These are phyloP conservation scores for Candida glucosophila DNA, from an alignment of 1,139 yeast species.

Conservation along the genomic window DNA sequence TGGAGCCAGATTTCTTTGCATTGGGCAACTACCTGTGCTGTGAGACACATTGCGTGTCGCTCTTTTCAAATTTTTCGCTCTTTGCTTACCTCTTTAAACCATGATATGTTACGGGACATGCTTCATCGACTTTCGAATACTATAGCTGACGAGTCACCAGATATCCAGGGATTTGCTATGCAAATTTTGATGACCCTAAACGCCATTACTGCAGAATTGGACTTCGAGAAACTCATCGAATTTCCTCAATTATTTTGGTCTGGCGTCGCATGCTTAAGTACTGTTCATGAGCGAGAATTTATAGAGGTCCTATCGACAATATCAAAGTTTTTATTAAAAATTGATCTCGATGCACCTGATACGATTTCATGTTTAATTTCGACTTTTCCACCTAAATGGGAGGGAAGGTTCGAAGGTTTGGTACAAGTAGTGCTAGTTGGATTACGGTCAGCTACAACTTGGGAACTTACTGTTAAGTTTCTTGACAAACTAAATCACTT, in stretches of 20 bases:
- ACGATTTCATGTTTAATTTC: slow-evolving; percentile 76
- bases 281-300: slow-evolving; percentile 89
- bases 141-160: slow-evolving; percentile 77
- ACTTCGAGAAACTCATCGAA: slow-evolving; percentile 67
- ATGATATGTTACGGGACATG: slow-evolving; percentile 88
- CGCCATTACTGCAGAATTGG: slow-evolving; percentile 81
- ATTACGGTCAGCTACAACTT: slow-evolving; percentile 68
- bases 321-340: slow-evolving; percentile 75
- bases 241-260: slow-evolving; percentile 97
- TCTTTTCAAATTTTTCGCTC: slow-evolving; percentile 91
- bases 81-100: slow-evolving; percentile 68
- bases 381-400: slow-evolving; percentile 94
- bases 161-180: slow-evolving; percentile 95
- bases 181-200: slow-evolving; percentile 93
- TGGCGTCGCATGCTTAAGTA: slow-evolving; percentile 82
- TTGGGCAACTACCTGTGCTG: slow-evolving; percentile 99
- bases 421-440: slow-evolving; percentile 78
- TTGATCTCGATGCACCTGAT: slow-evolving; percentile 79
- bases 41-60: slow-evolving; percentile 92
- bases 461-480: slow-evolving; percentile 68
- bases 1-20: slow-evolving; percentile 81
- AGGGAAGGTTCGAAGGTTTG: slow-evolving; percentile 84
- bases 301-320: slow-evolving; percentile 78
- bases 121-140: slow-evolving; percentile 88
- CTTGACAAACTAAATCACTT: slow-evolving; percentile 63